phyloP scores from a whole-genome alignment of 1,139 yeast genomes.

The Eremothecium gossypii region DNA sequence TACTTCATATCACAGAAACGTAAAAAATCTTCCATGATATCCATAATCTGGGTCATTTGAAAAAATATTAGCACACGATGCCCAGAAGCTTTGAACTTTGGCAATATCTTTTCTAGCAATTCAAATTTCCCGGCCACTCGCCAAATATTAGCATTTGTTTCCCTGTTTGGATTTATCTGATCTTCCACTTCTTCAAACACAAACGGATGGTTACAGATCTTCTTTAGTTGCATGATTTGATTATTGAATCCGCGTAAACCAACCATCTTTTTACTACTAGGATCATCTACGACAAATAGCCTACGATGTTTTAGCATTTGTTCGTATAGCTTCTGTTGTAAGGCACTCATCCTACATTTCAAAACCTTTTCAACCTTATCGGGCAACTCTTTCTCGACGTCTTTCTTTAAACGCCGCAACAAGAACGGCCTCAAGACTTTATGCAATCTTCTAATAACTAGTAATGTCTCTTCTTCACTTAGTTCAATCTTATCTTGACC shows the following conservation, averaged over 20 bases:
- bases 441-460: slow-evolving; percentile 90
- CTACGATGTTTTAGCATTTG: slow-evolving; percentile 69
- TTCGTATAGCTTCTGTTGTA: slow-evolving; percentile 71
- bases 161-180: slow-evolving; percentile 64
- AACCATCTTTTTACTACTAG: slow-evolving; percentile 35
- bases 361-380: slow-evolving; percentile 91
- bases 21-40: slow-evolving; percentile 78
- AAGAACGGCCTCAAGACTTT: slow-evolving; percentile 92
- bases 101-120: slow-evolving; percentile 60
- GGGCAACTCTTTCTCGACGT: slow-evolving; percentile 94
- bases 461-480: slow-evolving; percentile 86
- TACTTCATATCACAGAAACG: slow-evolving; percentile 56
- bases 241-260: slow-evolving; percentile 81
- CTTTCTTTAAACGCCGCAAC: slow-evolving; percentile 88
- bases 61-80: slow-evolving; percentile 75
- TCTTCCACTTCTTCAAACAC: slow-evolving; percentile 93
- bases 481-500: slow-evolving; percentile 71
- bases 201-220: slow-evolving; percentile 95
- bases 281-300: slow-evolving; percentile 49
- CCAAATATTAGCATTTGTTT: slow-evolving; percentile 67
- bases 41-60: slow-evolving; percentile 87
- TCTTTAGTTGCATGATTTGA: slow-evolving; percentile 90
- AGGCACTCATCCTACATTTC: slow-evolving; percentile 86
- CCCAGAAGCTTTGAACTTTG: slow-evolving; percentile 65
- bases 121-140: slow-evolving; percentile 67